A percentile compares a stretch with the other conserved stretches of the same genome.
Conservation (phyloP, 768 basidiomycete genomes). For the Pleurotus eryngii region DNA sequence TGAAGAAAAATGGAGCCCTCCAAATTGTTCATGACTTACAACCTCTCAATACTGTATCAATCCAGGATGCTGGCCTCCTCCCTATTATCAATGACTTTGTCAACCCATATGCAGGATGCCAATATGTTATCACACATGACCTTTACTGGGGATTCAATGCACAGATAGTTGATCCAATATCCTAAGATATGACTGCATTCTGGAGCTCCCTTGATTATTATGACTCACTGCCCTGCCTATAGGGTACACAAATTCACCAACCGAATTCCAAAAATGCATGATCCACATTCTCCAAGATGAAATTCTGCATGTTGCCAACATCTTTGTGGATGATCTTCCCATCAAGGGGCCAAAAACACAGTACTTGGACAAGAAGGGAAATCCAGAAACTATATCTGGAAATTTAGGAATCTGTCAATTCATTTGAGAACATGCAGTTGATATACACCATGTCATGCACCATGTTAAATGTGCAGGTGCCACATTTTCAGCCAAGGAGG, state of each 20-base stretch:
- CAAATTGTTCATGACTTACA: conserved; percentile 28
- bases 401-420: conserved; percentile 23
- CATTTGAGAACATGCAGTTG: conserved; percentile 31
- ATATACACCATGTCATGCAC: conserved; percentile 26
- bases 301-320: conserved; percentile 22
- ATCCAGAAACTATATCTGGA: conserved; percentile 9
- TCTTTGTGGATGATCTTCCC: conserved; percentile 27
- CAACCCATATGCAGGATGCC: conserved; percentile 18
- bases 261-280: conserved; percentile 20
- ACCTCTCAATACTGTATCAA: conserved; percentile 29
- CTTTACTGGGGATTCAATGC: conserved; percentile 32
- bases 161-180: conserved; percentile 17
- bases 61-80: conserved; percentile 21
- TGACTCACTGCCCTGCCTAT: conserved; percentile 16
- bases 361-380: conserved; percentile 18
- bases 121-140: conserved; percentile 22
- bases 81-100: conserved; percentile 23
- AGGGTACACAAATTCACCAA: conserved; percentile 17
- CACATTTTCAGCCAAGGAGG: conserved; percentile 27
- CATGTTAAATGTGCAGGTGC: conserved; percentile 21
- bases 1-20: conserved; percentile 25
- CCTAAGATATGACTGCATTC: conserved; percentile 30
- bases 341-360: conserved; percentile 22
- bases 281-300: conserved; percentile 24
- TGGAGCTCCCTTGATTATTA: conserved; percentile 11